phyloP scores from a whole-genome alignment of 2,329 filamentous ascomycete species.

The Botrytis hyacinthi region DNA sequence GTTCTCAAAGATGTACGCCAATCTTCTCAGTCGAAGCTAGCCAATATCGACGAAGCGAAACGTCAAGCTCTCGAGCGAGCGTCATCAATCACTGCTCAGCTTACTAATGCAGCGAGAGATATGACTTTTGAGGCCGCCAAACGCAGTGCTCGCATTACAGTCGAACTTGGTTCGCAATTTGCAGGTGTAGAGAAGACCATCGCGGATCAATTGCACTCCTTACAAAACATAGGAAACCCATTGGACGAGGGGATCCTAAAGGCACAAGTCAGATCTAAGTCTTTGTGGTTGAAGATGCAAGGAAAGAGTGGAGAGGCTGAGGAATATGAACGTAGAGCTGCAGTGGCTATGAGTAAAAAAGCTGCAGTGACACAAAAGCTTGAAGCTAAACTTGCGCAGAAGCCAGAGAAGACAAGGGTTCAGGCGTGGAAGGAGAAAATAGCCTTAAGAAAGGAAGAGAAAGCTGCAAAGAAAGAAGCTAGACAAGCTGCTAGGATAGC shows the following conservation, averaged over 20 bases:
- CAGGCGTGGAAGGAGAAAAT: not conserved
- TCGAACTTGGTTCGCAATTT: slow-evolving; percentile 32
- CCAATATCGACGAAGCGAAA: slow-evolving; percentile 29
- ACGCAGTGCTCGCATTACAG: slow-evolving; percentile 33
- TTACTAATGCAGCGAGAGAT: slow-evolving; percentile 31
- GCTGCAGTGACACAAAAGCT: slow-evolving; percentile 1
- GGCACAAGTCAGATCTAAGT: slow-evolving; percentile 55
- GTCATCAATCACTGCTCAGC: slow-evolving; percentile 23
- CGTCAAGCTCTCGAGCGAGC: slow-evolving; percentile 30
- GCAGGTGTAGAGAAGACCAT: slow-evolving; percentile 40
- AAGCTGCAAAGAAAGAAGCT: slow-evolving; percentile 11
- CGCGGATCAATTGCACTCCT: slow-evolving; percentile 37
- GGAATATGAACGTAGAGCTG: slow-evolving; percentile 50
- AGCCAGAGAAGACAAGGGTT: not conserved
- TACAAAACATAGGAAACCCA: slow-evolving; percentile 43
- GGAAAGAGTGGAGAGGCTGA: slow-evolving; percentile 49
- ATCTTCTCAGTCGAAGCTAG: slow-evolving; percentile 28
- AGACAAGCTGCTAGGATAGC: slow-evolving; percentile 4
- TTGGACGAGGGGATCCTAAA: slow-evolving; percentile 48
- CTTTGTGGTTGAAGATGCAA: slow-evolving; percentile 56
- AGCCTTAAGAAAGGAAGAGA: slow-evolving; percentile 14
- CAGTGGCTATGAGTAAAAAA: slow-evolving; percentile 29
- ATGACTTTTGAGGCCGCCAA: slow-evolving; percentile 35
- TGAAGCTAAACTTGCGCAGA: not conserved
- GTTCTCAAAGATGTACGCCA: slow-evolving; percentile 29